Conservation (phyloP, 2,329 filamentous ascomycete genomes). For the Amesomyces nigricolor region DNA sequence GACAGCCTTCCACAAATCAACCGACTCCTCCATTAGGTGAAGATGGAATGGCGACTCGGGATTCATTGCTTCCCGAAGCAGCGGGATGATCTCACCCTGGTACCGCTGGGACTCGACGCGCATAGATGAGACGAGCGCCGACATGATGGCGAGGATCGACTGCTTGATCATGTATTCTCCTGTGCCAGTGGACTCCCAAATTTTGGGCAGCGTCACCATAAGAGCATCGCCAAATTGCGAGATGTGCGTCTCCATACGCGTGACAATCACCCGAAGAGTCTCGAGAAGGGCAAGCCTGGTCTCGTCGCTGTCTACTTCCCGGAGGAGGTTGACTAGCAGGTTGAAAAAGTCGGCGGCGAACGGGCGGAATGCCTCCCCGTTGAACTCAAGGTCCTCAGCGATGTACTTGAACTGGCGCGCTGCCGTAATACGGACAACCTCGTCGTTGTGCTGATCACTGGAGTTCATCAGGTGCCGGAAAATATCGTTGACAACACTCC, state of each 20-base stretch:
- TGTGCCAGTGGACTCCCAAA: conserved; percentile 76
- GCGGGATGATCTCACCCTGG: conserved; percentile 71
- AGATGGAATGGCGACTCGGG: conserved; percentile 68
- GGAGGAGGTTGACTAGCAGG: conserved; percentile 69
- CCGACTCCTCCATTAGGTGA: conserved; percentile 83
- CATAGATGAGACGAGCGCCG: conserved; percentile 81
- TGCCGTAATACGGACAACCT: conserved; percentile 86
- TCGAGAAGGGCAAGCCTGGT: conserved; percentile 87
- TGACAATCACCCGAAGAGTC: conserved; percentile 75
- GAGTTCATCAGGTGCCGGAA: conserved; percentile 80
- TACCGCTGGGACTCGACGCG: conserved; percentile 71
- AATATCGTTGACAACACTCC: conserved; percentile 76
- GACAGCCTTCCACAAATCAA: conserved; percentile 82
- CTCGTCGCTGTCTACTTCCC: conserved; percentile 74
- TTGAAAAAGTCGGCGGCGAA: conserved; percentile 69
- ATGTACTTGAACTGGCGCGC: conserved; percentile 77
- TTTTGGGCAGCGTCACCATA: conserved; percentile 67
- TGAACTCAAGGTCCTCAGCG: conserved; percentile 80
- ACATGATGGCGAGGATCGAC: conserved; percentile 78
- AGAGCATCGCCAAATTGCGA: conserved; percentile 69
- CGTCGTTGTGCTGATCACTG: conserved; percentile 73
- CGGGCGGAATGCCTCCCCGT: conserved; percentile 65
- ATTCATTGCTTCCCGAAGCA: conserved; percentile 75
- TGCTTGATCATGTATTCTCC: conserved; percentile 93
- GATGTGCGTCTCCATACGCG: conserved; percentile 71